A percentile compares a stretch with the other conserved stretches of the same genome.
Evolutionary conservation across 768 basidiomycete genomes (phyloP).

Genomic region (Russula olivacea): DNA sequence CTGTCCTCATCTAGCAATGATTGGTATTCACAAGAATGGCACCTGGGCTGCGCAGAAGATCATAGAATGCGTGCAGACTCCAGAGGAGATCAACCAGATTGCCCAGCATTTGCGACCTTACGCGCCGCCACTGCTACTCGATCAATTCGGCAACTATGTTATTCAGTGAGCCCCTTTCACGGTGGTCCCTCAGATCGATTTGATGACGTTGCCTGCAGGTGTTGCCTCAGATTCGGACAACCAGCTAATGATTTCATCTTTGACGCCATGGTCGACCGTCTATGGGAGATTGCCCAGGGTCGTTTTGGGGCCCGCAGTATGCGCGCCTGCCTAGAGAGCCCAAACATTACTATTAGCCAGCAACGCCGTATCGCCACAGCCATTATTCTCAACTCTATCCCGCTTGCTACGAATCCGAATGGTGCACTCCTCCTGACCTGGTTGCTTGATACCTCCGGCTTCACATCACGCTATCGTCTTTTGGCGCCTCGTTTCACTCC

Average conservation of each 20-base stretch:
- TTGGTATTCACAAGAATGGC: constrained; percentile 98
- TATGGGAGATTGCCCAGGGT: constrained; percentile 98
- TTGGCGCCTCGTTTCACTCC: constrained; percentile 95
- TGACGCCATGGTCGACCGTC: constrained; percentile 94
- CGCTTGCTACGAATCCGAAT: constrained; percentile 95
- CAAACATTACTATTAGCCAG: constrained; percentile 79
- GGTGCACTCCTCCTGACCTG: constrained; percentile 93
- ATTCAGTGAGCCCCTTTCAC: constrained; percentile 59
- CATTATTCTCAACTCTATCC: constrained; percentile 94
- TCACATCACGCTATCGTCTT: constrained; percentile 92
- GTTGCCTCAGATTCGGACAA: constrained; percentile 84
- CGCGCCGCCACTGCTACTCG: constrained; percentile 86
- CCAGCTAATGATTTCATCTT: constrained; percentile 95
- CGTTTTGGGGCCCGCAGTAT: constrained; percentile 97
- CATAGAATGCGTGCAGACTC: constrained; percentile 86
- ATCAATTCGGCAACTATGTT: constrained; percentile 92
- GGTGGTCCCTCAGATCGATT: neutral
- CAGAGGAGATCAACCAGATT: constrained; percentile 82
- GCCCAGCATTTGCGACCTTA: constrained; percentile 86
- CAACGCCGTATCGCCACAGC: constrained; percentile 94
- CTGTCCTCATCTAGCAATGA: constrained; percentile 89
- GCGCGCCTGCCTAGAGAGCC: constrained; percentile 92
- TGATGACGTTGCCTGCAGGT: constrained; percentile 39
- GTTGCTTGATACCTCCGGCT: constrained; percentile 91
- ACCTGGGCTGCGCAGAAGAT: constrained; percentile 99